Evolutionary conservation across 1,284 basidiomycete species (phyloP).

Genomic region (Caloboletus inedulis): DNA sequence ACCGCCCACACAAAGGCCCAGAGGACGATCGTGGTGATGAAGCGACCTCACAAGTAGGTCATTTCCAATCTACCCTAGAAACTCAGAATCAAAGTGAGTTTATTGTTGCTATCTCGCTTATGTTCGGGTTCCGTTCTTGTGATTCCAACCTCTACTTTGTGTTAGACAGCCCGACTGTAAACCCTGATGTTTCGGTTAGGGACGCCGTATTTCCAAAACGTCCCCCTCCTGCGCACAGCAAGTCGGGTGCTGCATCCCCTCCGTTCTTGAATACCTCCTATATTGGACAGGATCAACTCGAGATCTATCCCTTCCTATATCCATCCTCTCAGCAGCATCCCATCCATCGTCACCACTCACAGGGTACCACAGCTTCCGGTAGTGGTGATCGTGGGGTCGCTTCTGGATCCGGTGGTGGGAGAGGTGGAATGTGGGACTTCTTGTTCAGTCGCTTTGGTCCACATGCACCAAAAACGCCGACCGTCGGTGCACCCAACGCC

Average conservation of each 20-base stretch:
- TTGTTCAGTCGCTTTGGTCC: not conserved
- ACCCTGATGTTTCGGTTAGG: not conserved
- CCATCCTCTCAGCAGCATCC: not conserved
- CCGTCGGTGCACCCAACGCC: not conserved
- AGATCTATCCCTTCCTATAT: not conserved
- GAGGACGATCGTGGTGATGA: not conserved
- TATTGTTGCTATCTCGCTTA: not conserved
- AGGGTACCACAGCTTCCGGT: not conserved
- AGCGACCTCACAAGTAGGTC: not conserved
- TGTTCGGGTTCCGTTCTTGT: not conserved
- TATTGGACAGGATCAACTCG: not conserved
- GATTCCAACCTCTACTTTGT: not conserved
- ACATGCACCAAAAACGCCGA: not conserved
- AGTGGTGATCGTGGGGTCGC: too few species aligned
- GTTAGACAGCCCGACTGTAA: not conserved
- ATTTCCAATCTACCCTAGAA: not conserved
- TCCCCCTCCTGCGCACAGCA: slow-evolving; percentile 1
- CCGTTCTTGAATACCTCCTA: not conserved
- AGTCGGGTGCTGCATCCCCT: not conserved
- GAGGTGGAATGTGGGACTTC: not conserved
- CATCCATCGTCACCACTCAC: not conserved
- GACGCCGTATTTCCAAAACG: not conserved
- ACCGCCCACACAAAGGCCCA: not conserved
- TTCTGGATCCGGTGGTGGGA: not conserved
- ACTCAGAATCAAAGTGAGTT: not conserved